Base-by-base conservation (phyloP, 257 asterid species). In the Striga asiatica region DNA sequence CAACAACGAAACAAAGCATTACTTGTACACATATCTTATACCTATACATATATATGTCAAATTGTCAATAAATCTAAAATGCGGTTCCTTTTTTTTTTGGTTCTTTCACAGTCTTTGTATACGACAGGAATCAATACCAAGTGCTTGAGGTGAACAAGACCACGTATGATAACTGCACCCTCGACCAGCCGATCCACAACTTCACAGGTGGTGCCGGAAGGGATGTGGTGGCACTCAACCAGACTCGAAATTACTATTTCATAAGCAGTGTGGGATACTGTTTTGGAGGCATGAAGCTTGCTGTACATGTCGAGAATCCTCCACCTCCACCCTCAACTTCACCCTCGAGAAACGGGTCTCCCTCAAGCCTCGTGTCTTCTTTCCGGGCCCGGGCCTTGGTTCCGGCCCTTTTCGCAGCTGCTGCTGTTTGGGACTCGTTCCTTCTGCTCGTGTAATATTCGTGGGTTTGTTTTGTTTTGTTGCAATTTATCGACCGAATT, bases 191-290 rank as follows among this genome's bases (percentile, higher is more conserved):
- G 0, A 66, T 80, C 48, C 95, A 81, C 78, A 88, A 84, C 54
- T 88, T 83, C 81, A 91, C 94, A 3, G 80, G 83, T 0, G 95
- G 95, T 5, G 94, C 89, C 0, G 97, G 97, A 23, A 66, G 95
- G 39, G 99, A 92, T n/a, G 95, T 92, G 56, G 94, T 88, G 64
- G 95, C 85, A 0, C 94, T 88, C 31, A 92, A 88, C 22, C 72
- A 72, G 61, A 92, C 95, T 0, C 79, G 50, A 50, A 70, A 80
- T 12, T 77, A 60, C 68, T 92, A 92, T 34, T 84, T 92, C 82
- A 75, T 85, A 21, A 88, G 97, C 8, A 88, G 97, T 14, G 79
- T 79, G 2, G 97, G 99, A 1, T 79, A 72, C 76, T 88, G 99
- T 83, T 84, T 41, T 8, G 69, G 85, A 2, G 97, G 97, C 69